phyloP scores from a whole-genome alignment of 2,329 filamentous ascomycete genomes.

The Venturiaceae sp. region DNA sequence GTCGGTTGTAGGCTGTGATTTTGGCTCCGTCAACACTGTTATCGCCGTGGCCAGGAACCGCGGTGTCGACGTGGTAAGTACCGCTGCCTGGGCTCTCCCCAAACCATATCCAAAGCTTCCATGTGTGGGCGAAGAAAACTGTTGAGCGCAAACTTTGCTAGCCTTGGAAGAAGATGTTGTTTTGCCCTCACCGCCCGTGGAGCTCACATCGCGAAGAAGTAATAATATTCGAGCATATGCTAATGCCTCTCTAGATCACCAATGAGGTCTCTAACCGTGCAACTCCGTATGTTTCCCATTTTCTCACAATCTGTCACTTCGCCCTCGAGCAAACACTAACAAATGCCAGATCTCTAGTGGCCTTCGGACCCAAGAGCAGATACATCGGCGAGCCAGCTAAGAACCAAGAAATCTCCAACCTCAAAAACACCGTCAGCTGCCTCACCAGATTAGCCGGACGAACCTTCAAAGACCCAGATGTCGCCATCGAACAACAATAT shows the following conservation, averaged over 20 bases:
- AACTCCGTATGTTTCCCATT: conserved; percentile 67
- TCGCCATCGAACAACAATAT: conserved; percentile 85
- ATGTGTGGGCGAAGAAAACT: not conserved
- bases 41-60: conserved; percentile 97
- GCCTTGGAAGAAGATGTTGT: not conserved
- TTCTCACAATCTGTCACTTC: conserved; percentile 8
- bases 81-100: not conserved
- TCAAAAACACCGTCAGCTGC: conserved; percentile 94
- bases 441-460: conserved; percentile 91
- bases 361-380: conserved; percentile 87
- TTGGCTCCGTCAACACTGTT: conserved; percentile 94
- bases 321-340: conserved; percentile 12
- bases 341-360: conserved; percentile 68
- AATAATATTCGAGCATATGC: conserved; percentile 11
- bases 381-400: conserved; percentile 93
- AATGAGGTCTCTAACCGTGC: conserved; percentile 99
- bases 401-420: conserved; percentile 98
- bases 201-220: not conserved
- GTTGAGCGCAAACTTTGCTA: conserved; percentile 1
- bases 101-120: not conserved
- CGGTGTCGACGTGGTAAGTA: conserved; percentile 95
- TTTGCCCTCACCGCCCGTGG: not conserved
- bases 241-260: conserved; percentile 59
- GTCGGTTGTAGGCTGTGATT: conserved; percentile 73
- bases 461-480: conserved; percentile 78